A percentile compares a stretch with the other conserved stretches of the same genome.
These are phyloP conservation scores for Penicillium ochrochloron DNA, from an alignment of 495 filamentous ascomycete genomes.

Conservation along the genomic window DNA sequence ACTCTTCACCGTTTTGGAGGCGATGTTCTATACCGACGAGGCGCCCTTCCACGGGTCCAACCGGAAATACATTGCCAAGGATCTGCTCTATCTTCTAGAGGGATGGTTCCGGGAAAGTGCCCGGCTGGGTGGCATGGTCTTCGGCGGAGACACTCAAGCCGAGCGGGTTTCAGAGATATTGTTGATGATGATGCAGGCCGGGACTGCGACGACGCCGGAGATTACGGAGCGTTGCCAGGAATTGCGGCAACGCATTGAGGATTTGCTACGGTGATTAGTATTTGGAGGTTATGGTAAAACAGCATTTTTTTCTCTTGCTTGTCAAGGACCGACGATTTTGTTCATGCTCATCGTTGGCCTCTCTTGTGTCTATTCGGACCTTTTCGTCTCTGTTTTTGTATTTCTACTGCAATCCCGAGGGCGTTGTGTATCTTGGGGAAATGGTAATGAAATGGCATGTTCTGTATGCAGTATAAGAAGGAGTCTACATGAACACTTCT, in stretches of 20 bases:
- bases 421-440: conserved; percentile 18
- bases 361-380: not conserved
- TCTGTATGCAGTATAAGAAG: not conserved
- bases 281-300: not conserved
- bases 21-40: conserved; percentile 82
- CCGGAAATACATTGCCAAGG: conserved; percentile 60
- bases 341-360: conserved; percentile 1
- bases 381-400: conserved; percentile 15
- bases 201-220: conserved; percentile 9
- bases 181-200: conserved; percentile 42
- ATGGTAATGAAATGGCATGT: conserved; percentile 19
- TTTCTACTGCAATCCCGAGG: conserved; percentile 15
- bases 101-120: conserved; percentile 67
- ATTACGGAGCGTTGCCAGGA: conserved; percentile 33
- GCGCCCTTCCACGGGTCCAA: conserved; percentile 75
- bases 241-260: conserved; percentile 50
- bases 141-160: conserved; percentile 57
- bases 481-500: not conserved
- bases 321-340: conserved; percentile 3
- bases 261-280: conserved; percentile 43
- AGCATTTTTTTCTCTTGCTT: not conserved
- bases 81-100: conserved; percentile 64
- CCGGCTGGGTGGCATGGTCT: conserved; percentile 55
- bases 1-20: conserved; percentile 76
- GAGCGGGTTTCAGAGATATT: conserved; percentile 52